Conservation (phyloP, 2,329 filamentous ascomycete species). For the Diaporthe sp. region DNA sequence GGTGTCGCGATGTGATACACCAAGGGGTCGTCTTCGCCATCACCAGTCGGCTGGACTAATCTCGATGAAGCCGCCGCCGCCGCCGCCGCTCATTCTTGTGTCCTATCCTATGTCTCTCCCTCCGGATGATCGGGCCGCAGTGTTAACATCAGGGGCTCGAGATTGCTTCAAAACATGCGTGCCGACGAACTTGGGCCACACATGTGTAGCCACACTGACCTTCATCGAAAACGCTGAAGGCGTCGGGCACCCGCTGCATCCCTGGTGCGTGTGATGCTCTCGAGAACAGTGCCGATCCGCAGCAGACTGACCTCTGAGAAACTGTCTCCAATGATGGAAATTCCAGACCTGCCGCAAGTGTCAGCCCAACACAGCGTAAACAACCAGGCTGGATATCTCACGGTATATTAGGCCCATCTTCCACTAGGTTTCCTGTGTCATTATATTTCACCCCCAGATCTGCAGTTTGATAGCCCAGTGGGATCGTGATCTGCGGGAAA, state of each 20-base stretch:
- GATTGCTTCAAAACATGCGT: background rate
- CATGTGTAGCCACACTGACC: background rate
- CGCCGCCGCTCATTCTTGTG: background rate
- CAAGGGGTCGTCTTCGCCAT: constrained; percentile 2
- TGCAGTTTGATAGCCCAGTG: constrained; percentile 13
- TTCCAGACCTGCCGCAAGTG: background rate
- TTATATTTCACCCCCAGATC: constrained; percentile 1
- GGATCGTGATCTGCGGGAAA: constrained; percentile 7
- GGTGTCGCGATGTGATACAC: background rate
- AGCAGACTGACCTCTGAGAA: constrained; percentile 1
- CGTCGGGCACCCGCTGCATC: background rate
- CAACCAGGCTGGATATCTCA: background rate
- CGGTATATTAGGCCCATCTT: background rate
- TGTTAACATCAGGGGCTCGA: background rate
- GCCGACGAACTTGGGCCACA: background rate
- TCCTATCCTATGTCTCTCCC: background rate
- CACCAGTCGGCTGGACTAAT: constrained; percentile 2
- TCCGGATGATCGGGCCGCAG: background rate
- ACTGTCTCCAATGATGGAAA: background rate
- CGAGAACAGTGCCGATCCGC: background rate
- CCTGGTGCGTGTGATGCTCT: background rate
- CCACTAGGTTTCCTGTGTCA: background rate
- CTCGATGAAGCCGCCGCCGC: background rate
- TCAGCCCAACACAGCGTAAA: background rate
- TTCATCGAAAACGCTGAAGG: background rate